These are phyloP conservation scores for Ganoderma meredithae DNA, from an alignment of 1,284 basidiomycete genomes.

Conservation along the genomic window DNA sequence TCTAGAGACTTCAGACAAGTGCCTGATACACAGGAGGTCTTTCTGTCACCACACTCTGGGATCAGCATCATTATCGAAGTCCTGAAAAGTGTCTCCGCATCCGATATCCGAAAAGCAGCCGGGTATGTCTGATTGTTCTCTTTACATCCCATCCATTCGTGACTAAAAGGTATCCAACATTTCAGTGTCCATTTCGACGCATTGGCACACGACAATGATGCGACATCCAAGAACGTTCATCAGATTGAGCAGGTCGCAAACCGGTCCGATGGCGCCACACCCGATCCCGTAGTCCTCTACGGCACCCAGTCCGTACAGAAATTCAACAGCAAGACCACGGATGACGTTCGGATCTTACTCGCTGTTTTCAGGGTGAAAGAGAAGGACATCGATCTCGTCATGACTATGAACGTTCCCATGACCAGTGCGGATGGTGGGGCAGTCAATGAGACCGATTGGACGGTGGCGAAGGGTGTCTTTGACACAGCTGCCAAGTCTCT, in stretches of 20 bases:
- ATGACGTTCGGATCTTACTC: slow-evolving; percentile 78
- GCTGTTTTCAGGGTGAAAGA: slow-evolving; percentile 80
- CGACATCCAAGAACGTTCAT: slow-evolving; percentile 58
- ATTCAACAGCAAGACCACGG: slow-evolving; percentile 69
- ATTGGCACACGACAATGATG: slow-evolving; percentile 91
- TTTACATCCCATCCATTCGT: slow-evolving; percentile 10
- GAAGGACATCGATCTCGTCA: slow-evolving; percentile 80
- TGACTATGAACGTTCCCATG: slow-evolving; percentile 82
- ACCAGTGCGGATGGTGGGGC: slow-evolving; percentile 52
- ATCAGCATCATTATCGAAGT: slow-evolving; percentile 90
- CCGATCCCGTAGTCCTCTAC: slow-evolving; percentile 65
- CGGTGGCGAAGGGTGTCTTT: slow-evolving; percentile 60
- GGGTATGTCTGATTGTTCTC: slow-evolving; percentile 55
- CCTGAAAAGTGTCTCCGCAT: slow-evolving; percentile 73
- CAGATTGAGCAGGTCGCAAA: slow-evolving; percentile 51
- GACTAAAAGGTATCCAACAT: not conserved
- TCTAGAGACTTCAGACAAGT: slow-evolving; percentile 88
- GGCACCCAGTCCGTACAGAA: slow-evolving; percentile 81
- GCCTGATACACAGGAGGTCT: slow-evolving; percentile 97
- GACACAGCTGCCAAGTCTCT: slow-evolving; percentile 64
- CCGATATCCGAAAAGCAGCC: slow-evolving; percentile 67
- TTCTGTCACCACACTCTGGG: slow-evolving; percentile 74
- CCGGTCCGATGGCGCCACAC: slow-evolving; percentile 56
- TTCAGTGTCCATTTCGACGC: slow-evolving; percentile 90
- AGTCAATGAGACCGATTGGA: slow-evolving; percentile 47